Evolutionary conservation across 73 alveolate genomes (phyloP).

Genomic region (Durusdinium trenchii): DNA sequence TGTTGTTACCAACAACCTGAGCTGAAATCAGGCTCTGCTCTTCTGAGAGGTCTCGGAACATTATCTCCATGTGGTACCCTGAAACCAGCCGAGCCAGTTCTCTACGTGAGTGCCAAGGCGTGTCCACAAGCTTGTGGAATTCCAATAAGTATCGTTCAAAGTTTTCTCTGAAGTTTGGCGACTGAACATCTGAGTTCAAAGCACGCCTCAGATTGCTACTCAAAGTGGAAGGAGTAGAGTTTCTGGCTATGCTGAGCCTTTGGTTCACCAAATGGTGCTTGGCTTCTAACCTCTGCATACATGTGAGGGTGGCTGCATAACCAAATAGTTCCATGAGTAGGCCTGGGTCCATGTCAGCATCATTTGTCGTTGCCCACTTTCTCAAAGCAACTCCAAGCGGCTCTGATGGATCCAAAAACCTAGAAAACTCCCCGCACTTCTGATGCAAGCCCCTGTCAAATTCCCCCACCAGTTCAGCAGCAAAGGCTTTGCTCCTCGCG

Average conservation of each 20-base stretch:
- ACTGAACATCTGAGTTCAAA: neutral
- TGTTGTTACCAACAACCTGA: neutral
- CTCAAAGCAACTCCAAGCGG: neutral
- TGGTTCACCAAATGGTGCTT: neutral
- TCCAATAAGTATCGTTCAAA: neutral
- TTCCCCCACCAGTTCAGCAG: neutral
- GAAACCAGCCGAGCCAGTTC: neutral
- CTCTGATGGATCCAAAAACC: neutral
- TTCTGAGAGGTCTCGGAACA: neutral
- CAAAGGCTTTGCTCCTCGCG: neutral
- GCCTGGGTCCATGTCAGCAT: neutral
- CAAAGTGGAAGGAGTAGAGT: neutral
- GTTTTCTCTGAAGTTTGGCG: neutral
- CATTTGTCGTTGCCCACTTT: neutral
- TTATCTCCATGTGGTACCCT: neutral
- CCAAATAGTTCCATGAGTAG: neutral
- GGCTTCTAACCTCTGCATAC: conserved; percentile 19
- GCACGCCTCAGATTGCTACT: neutral
- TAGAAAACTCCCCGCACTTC: neutral
- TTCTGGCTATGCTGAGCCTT: neutral
- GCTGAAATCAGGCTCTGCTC: neutral
- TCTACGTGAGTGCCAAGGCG: neutral
- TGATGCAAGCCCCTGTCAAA: neutral
- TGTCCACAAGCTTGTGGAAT: neutral
- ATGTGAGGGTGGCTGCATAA: neutral